phyloP scores from a whole-genome alignment of 495 filamentous ascomycete species.

The Xylaria palmicola region DNA sequence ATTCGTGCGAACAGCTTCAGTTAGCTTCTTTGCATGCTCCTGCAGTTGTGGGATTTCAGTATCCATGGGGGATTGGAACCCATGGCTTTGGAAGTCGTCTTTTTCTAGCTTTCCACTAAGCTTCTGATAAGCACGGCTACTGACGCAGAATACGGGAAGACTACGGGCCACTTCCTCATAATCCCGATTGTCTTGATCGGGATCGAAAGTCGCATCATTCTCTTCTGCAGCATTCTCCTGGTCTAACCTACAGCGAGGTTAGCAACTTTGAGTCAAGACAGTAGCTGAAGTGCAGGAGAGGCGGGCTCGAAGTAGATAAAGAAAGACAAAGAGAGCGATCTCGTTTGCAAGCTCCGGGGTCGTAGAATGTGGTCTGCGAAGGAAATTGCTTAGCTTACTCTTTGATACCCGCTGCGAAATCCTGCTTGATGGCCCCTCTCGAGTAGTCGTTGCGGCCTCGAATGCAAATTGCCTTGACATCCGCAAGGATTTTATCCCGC shows the following conservation, averaged over 20 bases:
- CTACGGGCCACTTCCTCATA: conserved; percentile 58
- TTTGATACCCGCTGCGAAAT: conserved; percentile 60
- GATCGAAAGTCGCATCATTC: conserved; percentile 35
- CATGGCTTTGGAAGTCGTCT: conserved; percentile 39
- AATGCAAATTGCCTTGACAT: conserved; percentile 53
- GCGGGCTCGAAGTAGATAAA: neutral
- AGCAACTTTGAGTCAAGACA: neutral
- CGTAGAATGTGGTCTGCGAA: neutral
- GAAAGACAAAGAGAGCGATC: neutral
- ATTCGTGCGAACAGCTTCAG: conserved; percentile 40
- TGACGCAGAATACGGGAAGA: conserved; percentile 65
- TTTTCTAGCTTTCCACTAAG: conserved; percentile 51
- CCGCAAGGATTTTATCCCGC: conserved; percentile 17
- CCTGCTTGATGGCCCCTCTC: conserved; percentile 54
- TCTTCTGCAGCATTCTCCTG: conserved; percentile 32
- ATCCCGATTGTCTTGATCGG: conserved; percentile 53
- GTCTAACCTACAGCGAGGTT: conserved; percentile 29
- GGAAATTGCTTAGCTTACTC: conserved; percentile 34
- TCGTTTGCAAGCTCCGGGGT: no score
- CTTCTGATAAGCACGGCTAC: conserved; percentile 60
- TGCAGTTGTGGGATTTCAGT: conserved; percentile 61
- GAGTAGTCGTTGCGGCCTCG: conserved; percentile 59
- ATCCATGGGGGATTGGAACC: conserved; percentile 30
- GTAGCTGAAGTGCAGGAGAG: neutral
- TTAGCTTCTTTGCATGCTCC: conserved; percentile 59